Evolutionary conservation across 495 filamentous ascomycete genomes (phyloP).

Genomic region (Xylaria flabelliformis): DNA sequence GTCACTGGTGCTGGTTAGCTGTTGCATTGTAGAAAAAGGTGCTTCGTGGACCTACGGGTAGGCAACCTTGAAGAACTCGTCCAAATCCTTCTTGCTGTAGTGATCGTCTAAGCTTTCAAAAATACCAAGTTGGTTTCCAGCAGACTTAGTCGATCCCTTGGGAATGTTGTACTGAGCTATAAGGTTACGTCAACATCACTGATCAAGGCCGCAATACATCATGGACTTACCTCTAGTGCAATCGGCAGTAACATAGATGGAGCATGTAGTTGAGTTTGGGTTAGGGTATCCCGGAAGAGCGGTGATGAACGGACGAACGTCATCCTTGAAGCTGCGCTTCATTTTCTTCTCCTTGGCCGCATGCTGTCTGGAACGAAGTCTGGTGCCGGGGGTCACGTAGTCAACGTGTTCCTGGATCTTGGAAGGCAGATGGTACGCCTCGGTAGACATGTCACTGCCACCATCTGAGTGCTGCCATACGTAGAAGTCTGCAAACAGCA

Average conservation of each 20-base stretch:
- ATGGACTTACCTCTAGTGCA: slow-evolving; percentile 39
- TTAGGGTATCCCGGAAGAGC: slow-evolving; percentile 15
- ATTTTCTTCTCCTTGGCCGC: slow-evolving; percentile 30
- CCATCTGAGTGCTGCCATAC: slow-evolving; percentile 55
- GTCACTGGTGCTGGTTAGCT: neutral
- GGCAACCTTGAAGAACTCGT: slow-evolving; percentile 64
- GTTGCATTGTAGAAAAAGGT: neutral
- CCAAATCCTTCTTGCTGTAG: slow-evolving; percentile 61
- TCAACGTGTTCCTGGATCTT: slow-evolving; percentile 62
- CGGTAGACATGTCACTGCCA: slow-evolving; percentile 39
- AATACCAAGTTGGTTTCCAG: slow-evolving; percentile 45
- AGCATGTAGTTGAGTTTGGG: slow-evolving; percentile 35
- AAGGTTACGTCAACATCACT: neutral
- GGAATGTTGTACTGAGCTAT: slow-evolving; percentile 45
- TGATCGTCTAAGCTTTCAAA: slow-evolving; percentile 44
- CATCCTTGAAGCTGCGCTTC: slow-evolving; percentile 28
- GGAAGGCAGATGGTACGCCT: slow-evolving; percentile 60
- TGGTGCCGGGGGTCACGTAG: slow-evolving; percentile 64
- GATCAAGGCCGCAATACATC: neutral
- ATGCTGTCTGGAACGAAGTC: slow-evolving; percentile 38
- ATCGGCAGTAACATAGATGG: slow-evolving; percentile 40
- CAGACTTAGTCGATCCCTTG: slow-evolving; percentile 34
- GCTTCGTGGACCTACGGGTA: slow-evolving; percentile 30
- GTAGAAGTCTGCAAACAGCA: slow-evolving; percentile 63
- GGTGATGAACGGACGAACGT: slow-evolving; percentile 14